Conservation (phyloP, 2,329 filamentous ascomycete species). For the Fusarium falciforme region DNA sequence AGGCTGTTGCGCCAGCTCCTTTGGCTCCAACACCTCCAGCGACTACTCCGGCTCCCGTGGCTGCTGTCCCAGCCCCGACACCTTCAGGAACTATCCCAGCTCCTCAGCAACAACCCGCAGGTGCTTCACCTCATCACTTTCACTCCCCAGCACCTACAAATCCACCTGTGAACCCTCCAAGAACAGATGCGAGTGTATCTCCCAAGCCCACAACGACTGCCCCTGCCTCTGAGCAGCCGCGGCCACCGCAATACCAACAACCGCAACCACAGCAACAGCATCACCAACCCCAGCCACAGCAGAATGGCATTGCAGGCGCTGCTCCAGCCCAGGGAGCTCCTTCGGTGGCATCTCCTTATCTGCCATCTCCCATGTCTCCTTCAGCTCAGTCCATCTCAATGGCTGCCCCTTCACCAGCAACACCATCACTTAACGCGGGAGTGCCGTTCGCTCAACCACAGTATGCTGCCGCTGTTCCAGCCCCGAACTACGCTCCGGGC, state of each 20-base stretch:
- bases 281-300: neutral
- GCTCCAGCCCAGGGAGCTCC: constrained; percentile 20
- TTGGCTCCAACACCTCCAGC: neutral
- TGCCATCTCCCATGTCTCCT: constrained; percentile 26
- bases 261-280: neutral
- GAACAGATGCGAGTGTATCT: constrained; percentile 3
- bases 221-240: constrained; percentile 17
- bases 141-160: constrained; percentile 20
- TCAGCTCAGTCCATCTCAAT: constrained; percentile 14
- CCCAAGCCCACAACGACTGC: constrained; percentile 15
- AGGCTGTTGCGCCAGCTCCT: neutral
- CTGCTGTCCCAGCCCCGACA: neutral
- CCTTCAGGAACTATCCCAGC: neutral
- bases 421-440: constrained; percentile 17
- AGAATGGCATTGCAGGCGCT: constrained; percentile 21
- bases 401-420: constrained; percentile 12
- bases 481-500: constrained; percentile 21
- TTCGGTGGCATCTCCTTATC: constrained; percentile 15
- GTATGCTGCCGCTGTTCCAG: constrained; percentile 29
- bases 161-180: constrained; percentile 1
- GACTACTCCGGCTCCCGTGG: neutral
- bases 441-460: constrained; percentile 33
- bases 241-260: neutral
- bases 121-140: constrained; percentile 39
- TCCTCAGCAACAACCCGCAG: constrained; percentile 23